A percentile compares a stretch with the other conserved stretches of the same genome.
Conservation (phyloP, 176 grass and related monocot genomes). For the Bolboschoenus planiculmis region DNA sequence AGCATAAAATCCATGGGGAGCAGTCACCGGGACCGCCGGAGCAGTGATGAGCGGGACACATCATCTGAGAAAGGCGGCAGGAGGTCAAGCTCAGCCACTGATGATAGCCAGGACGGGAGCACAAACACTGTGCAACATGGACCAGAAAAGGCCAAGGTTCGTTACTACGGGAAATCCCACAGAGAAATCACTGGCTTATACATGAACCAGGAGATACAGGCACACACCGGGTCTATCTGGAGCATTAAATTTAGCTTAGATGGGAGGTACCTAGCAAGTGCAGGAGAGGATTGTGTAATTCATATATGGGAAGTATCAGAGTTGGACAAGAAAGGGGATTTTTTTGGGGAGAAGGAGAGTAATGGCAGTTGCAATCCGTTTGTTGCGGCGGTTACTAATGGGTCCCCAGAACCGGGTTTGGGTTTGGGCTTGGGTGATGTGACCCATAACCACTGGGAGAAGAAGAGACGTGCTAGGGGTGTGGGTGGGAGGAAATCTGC, state of each 20-base stretch:
- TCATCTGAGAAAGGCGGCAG: constrained; percentile 80
- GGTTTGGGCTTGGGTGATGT: constrained; percentile 33
- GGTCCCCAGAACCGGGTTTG: constrained; percentile 43
- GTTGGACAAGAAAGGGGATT: constrained; percentile 44
- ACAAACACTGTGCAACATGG: constrained; percentile 34
- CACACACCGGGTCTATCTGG: constrained; percentile 84
- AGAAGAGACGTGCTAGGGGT: constrained; percentile 51
- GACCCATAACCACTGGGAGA: constrained; percentile 43
- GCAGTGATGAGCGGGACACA: constrained; percentile 77
- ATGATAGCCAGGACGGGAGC: constrained; percentile 71
- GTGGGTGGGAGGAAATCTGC: constrained; percentile 34
- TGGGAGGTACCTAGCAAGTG: constrained; percentile 73
- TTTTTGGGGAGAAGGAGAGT: constrained; percentile 24
- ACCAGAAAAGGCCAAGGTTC: constrained; percentile 58
- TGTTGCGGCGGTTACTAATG: constrained; percentile 47
- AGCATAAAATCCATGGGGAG: constrained; percentile 53
- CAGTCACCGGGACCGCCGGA: constrained; percentile 46
- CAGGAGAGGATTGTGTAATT: constrained; percentile 87
- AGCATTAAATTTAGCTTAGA: constrained; percentile 75
- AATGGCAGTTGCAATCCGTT: constrained; percentile 59
- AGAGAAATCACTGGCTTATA: constrained; percentile 80
- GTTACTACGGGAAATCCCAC: constrained; percentile 69
- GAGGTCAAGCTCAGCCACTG: constrained; percentile 81
- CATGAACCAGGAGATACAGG: constrained; percentile 87
- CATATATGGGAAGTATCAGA: constrained; percentile 85